phyloP scores from a whole-genome alignment of 768 basidiomycete species.

The Mycena capillaripes region DNA sequence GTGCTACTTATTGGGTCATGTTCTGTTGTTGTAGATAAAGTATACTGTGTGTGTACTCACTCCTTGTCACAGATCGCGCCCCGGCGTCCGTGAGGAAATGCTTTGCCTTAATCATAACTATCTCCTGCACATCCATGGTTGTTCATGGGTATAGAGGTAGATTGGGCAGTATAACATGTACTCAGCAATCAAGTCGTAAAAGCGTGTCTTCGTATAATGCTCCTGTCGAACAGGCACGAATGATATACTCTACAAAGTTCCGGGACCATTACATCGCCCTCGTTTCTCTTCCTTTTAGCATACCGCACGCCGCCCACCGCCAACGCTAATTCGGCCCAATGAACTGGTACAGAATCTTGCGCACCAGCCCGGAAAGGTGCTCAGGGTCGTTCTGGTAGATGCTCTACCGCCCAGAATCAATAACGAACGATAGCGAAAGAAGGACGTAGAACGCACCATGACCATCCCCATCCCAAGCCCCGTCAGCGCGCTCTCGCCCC shows the following conservation, averaged over 20 bases:
- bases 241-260: background rate
- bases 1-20: background rate
- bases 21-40: conserved; percentile 1
- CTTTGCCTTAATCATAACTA: too few species aligned
- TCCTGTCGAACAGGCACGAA: too few species aligned
- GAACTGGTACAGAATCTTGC: conserved; percentile 88
- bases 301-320: background rate
- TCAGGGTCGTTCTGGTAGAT: conserved; percentile 74
- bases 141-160: too few species aligned
- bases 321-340: conserved; percentile 82
- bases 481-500: conserved; percentile 63
- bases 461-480: conserved; percentile 39
- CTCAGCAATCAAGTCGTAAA: too few species aligned
- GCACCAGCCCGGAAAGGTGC: conserved; percentile 84
- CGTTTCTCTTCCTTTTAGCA: background rate
- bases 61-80: too few species aligned
- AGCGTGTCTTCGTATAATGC: background rate
- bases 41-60: background rate
- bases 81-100: too few species aligned
- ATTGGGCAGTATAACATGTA: too few species aligned
- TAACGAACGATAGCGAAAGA: conserved; percentile 12
- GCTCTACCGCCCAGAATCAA: conserved; percentile 57
- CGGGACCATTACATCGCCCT: background rate
- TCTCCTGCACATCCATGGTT: too few species aligned
- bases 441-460: conserved; percentile 60